phyloP scores from a whole-genome alignment of 108 stramenopile species.

The Nitzschia sp. region DNA sequence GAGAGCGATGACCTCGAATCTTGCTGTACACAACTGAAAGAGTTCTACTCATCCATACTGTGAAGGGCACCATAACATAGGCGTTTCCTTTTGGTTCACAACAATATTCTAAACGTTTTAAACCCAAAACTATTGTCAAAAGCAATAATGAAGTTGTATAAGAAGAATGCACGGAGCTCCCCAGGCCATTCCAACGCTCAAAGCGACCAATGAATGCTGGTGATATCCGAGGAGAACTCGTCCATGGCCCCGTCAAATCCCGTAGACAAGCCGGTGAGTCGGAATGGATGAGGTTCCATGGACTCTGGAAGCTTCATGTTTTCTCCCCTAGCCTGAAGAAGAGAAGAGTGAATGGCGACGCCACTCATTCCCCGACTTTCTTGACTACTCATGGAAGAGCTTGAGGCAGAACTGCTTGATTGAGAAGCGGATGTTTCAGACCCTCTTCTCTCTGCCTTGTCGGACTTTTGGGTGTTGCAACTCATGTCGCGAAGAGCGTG shows the following conservation, averaged over 20 bases:
- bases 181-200: not conserved
- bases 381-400: not conserved
- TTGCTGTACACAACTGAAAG: slow-evolving; percentile 2
- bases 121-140: no score
- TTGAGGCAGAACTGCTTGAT: not conserved
- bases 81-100: no score
- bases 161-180: no score
- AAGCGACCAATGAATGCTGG: not conserved
- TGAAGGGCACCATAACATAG: not conserved
- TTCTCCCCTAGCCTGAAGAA: not conserved
- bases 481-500: slow-evolving; percentile 38
- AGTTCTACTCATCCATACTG: not conserved
- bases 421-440: not conserved
- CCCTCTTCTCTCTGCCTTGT: not conserved
- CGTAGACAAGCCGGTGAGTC: no score
- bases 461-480: slow-evolving; percentile 1
- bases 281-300: no score
- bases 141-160: no score
- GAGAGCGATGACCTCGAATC: slow-evolving; percentile 9
- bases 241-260: not conserved
- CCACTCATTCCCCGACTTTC: not conserved
- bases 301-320: no score
- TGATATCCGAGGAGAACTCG: not conserved
- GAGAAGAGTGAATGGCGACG: not conserved
- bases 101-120: no score